Conservation (phyloP, 2,329 filamentous ascomycete species). For the Verticillium alfalfae region DNA sequence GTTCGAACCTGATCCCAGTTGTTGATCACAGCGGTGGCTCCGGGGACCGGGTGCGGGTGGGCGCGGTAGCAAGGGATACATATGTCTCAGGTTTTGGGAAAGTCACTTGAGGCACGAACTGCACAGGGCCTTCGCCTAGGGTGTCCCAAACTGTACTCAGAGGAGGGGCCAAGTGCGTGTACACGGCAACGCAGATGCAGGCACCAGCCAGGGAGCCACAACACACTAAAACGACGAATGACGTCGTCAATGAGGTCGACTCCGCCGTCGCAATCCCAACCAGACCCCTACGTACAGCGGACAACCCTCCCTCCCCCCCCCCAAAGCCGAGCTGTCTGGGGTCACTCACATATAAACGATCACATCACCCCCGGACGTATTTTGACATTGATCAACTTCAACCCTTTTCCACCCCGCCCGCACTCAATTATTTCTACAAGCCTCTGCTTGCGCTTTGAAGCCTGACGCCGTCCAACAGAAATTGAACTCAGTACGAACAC, state of each 20-base stretch:
- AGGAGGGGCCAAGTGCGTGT: background rate
- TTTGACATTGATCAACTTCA: background rate
- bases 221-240: constrained; percentile 10
- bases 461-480: constrained; percentile 1
- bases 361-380: background rate
- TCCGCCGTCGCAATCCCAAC: constrained; percentile 1
- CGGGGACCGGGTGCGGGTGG: background rate
- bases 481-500: constrained; percentile 5
- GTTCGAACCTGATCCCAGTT: constrained; percentile 1
- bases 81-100: background rate
- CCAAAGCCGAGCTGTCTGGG: background rate
- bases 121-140: background rate
- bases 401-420: background rate
- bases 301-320: background rate
- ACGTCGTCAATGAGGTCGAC: constrained; percentile 10
- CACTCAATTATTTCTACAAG: background rate
- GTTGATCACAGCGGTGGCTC: constrained; percentile 1
- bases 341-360: constrained; percentile 3
- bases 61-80: background rate
- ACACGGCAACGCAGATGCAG: background rate
- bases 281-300: constrained; percentile 6
- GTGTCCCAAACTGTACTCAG: background rate
- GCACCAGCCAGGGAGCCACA: constrained; percentile 1
- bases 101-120: background rate
- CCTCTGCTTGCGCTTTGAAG: background rate